phyloP scores from a whole-genome alignment of 371 early-diverging fungal species.

The Mucor saturninus region DNA sequence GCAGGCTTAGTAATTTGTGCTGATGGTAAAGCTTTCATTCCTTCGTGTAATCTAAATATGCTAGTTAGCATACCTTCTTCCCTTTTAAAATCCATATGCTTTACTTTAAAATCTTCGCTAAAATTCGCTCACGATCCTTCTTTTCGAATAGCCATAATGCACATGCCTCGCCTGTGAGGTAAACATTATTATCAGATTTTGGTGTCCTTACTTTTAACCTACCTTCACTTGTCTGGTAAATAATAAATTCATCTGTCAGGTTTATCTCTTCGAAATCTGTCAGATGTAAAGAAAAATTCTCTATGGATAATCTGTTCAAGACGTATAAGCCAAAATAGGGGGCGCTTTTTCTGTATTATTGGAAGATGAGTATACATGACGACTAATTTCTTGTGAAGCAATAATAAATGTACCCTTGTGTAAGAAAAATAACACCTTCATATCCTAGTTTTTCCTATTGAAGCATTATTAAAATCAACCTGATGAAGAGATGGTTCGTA shows the following conservation, averaged over 20 bases:
- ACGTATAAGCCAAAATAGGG: constrained; percentile 68
- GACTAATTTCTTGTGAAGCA: not conserved
- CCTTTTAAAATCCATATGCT: constrained; percentile 3
- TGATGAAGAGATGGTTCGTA: no score
- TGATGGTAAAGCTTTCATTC: constrained; percentile 33
- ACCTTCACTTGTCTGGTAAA: constrained; percentile 70
- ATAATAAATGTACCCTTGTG: constrained; percentile 44
- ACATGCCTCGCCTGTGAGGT: constrained; percentile 50
- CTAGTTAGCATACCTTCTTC: constrained; percentile 7
- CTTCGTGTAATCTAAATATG: constrained; percentile 32
- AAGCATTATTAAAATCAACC: not conserved
- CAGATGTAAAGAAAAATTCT: constrained; percentile 64
- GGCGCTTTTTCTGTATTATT: constrained; percentile 36
- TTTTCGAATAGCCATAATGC: constrained; percentile 80
- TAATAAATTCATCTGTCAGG: constrained; percentile 69
- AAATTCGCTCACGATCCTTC: constrained; percentile 67
- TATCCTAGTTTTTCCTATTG: constrained; percentile 70
- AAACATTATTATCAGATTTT: not conserved
- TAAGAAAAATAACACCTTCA: constrained; percentile 71
- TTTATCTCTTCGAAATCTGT: constrained; percentile 67
- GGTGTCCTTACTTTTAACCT: not conserved
- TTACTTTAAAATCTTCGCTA: constrained; percentile 62
- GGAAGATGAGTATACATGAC: not conserved
- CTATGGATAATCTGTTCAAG: constrained; percentile 71
- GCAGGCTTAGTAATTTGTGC: constrained; percentile 10